Conservation (phyloP, 2,329 filamentous ascomycete species). For the Aspergillus ochraceoroseus region DNA sequence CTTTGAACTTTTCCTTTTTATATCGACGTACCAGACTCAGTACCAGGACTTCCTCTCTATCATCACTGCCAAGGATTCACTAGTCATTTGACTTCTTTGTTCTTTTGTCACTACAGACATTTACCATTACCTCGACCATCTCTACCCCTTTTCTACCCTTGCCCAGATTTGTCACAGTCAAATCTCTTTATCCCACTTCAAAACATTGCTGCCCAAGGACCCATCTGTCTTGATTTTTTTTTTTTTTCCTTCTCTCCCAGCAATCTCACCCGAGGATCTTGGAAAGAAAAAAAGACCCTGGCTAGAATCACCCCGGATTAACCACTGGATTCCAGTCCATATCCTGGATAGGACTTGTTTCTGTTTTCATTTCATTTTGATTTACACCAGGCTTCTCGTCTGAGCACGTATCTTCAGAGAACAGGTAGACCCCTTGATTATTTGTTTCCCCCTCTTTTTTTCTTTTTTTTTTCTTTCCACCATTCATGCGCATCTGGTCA, state of each 20-base stretch:
- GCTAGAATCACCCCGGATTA: slow-evolving; percentile 22
- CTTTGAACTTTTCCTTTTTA: slow-evolving; percentile 13
- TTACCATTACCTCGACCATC: slow-evolving; percentile 4
- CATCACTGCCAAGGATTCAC: slow-evolving; percentile 9
- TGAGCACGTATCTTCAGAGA: slow-evolving; percentile 29
- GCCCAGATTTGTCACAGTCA: slow-evolving; percentile 23
- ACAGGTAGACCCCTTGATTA: slow-evolving; percentile 43
- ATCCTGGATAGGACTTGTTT: slow-evolving; percentile 34
- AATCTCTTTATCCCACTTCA: slow-evolving; percentile 10
- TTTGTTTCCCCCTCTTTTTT: slow-evolving; percentile 28
- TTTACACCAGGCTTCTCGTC: slow-evolving; percentile 24
- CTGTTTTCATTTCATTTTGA: slow-evolving; percentile 28
- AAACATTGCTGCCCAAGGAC: slow-evolving; percentile 7
- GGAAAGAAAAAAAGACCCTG: slow-evolving; percentile 21
- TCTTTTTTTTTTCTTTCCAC: slow-evolving; percentile 17
- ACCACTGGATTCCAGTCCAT: slow-evolving; percentile 30
- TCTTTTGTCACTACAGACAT: slow-evolving; percentile 3
- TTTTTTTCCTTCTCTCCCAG: slow-evolving; percentile 11
- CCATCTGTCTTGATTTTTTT: slow-evolving; percentile 10
- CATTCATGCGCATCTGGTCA: slow-evolving; percentile 11
- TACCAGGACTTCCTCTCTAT: no score
- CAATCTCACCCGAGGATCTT: slow-evolving; percentile 22
- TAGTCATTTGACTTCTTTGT: slow-evolving; percentile 5
- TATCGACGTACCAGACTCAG: slow-evolving; percentile 6
- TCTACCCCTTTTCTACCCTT: slow-evolving; percentile 19